These are phyloP conservation scores for Fusarium concolor DNA, from an alignment of 2,329 filamentous ascomycete species.

Conservation along the genomic window DNA sequence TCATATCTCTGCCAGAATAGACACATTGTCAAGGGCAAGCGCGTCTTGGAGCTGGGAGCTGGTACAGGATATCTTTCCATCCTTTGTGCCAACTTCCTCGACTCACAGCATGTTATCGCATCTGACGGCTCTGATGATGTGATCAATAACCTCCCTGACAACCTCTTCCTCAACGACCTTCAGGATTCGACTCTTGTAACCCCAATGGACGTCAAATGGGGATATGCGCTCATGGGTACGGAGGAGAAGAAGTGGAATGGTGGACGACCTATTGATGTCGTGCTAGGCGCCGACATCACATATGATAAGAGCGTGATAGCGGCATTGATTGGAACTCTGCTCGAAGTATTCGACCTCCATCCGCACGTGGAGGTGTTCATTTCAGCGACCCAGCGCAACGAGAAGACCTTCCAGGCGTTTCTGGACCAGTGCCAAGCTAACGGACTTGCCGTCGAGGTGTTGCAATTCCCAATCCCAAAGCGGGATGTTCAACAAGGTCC, in stretches of 20 bases:
- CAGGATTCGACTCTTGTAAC: slow-evolving; percentile 60
- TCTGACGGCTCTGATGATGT: slow-evolving; percentile 82
- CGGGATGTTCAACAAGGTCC: slow-evolving; percentile 66
- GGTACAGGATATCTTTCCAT: slow-evolving; percentile 83
- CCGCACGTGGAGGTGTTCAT: slow-evolving; percentile 71
- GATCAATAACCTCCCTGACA: slow-evolving; percentile 74
- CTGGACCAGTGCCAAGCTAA: slow-evolving; percentile 66
- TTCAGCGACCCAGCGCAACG: slow-evolving; percentile 77
- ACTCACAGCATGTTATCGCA: slow-evolving; percentile 68
- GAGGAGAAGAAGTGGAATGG: slow-evolving; percentile 67
- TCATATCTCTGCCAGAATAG: slow-evolving; percentile 70
- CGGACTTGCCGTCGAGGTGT: slow-evolving; percentile 56
- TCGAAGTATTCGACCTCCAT: slow-evolving; percentile 69
- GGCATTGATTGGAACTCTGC: slow-evolving; percentile 72
- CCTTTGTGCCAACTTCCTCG: slow-evolving; percentile 76
- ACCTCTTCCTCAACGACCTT: slow-evolving; percentile 75
- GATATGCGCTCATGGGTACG: slow-evolving; percentile 66
- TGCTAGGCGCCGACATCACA: slow-evolving; percentile 82
- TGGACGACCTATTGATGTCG: slow-evolving; percentile 65
- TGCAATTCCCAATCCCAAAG: slow-evolving; percentile 56
- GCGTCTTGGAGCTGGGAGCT: slow-evolving; percentile 77
- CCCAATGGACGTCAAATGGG: slow-evolving; percentile 73
- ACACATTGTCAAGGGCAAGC: slow-evolving; percentile 62
- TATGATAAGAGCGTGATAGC: slow-evolving; percentile 76
- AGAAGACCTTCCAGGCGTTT: slow-evolving; percentile 75